A percentile compares a stretch with the other conserved stretches of the same genome.
phyloP scores from a whole-genome alignment of 2,329 filamentous ascomycete genomes.

The Scedosporium dehoogii region DNA sequence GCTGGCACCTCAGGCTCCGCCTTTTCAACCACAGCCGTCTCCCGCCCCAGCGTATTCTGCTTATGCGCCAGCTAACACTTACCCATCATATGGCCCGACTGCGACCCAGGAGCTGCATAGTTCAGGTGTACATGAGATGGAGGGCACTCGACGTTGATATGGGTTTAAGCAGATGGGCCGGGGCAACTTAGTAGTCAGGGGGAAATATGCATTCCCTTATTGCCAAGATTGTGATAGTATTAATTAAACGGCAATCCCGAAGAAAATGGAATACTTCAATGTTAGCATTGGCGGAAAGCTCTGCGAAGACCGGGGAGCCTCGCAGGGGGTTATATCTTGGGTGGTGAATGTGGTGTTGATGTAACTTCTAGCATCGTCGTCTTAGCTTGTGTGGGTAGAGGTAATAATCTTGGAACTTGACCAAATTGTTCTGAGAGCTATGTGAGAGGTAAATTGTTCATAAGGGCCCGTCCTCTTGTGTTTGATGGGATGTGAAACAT shows the following conservation, averaged over 20 bases:
- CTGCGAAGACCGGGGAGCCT: not conserved
- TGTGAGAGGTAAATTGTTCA: slow-evolving; percentile 12
- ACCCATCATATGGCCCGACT: too few relatives aligned
- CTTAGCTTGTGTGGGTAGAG: slow-evolving; percentile 12
- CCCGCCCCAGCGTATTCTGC: not conserved
- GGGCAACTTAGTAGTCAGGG: too few relatives aligned
- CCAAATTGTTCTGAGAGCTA: slow-evolving; percentile 15
- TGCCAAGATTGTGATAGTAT: too few relatives aligned
- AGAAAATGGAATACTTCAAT: too few relatives aligned
- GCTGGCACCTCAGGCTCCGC: not conserved
- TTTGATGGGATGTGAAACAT: not conserved
- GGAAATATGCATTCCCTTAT: too few relatives aligned
- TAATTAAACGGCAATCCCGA: too few relatives aligned
- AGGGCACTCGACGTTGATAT: not conserved
- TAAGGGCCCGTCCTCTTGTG: not conserved
- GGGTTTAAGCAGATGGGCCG: not conserved
- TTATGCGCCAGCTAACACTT: not conserved
- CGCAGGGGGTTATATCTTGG: slow-evolving; percentile 23
- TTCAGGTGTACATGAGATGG: not conserved
- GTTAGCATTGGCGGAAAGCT: too few relatives aligned
- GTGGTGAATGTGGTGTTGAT: slow-evolving; percentile 33
- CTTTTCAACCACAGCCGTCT: not conserved
- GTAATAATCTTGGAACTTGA: slow-evolving; percentile 10
- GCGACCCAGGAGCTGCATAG: not conserved
- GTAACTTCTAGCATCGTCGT: slow-evolving; percentile 20